Conservation (phyloP, 139 green algal genomes). For the Parachlorella kessleri region DNA sequence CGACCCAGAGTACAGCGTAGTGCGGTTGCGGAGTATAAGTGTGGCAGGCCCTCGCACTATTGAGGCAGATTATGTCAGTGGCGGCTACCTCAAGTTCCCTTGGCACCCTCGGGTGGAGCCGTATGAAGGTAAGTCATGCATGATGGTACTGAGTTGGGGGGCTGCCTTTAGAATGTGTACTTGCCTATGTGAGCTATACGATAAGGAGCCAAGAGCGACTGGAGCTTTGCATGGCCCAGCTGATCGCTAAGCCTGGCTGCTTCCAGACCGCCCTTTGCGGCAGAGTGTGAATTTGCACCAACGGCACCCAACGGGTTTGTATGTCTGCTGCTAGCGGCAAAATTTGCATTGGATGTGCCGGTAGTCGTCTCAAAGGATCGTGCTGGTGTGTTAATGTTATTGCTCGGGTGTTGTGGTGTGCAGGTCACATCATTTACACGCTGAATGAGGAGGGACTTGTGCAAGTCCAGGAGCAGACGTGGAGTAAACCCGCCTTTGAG, state of each 20-base stretch:
- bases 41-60: constrained; percentile 57
- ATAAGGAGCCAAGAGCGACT: too few relatives aligned
- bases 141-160: too few relatives aligned
- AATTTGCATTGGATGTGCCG: too few relatives aligned
- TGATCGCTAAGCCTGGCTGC: not conserved
- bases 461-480: constrained; percentile 59
- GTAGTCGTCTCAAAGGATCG: too few relatives aligned
- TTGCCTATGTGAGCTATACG: not conserved
- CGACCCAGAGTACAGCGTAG: constrained; percentile 59
- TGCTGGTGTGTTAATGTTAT: too few relatives aligned
- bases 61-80: constrained; percentile 64
- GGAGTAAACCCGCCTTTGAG: constrained; percentile 53
- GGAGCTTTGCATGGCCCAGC: too few relatives aligned
- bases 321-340: too few relatives aligned
- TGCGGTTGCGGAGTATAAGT: constrained; percentile 64
- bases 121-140: constrained; percentile 51
- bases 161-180: too few relatives aligned
- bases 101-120: constrained; percentile 69
- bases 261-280: not conserved
- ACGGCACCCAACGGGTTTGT: too few relatives aligned
- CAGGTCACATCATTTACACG: constrained; percentile 64
- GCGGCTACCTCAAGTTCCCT: constrained; percentile 70
- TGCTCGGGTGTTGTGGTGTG: too few relatives aligned
- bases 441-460: constrained; percentile 61
- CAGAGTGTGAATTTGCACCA: too few relatives aligned